phyloP scores from a whole-genome alignment of 2,329 filamentous ascomycete species.

The Sporothrix brasiliensis region DNA sequence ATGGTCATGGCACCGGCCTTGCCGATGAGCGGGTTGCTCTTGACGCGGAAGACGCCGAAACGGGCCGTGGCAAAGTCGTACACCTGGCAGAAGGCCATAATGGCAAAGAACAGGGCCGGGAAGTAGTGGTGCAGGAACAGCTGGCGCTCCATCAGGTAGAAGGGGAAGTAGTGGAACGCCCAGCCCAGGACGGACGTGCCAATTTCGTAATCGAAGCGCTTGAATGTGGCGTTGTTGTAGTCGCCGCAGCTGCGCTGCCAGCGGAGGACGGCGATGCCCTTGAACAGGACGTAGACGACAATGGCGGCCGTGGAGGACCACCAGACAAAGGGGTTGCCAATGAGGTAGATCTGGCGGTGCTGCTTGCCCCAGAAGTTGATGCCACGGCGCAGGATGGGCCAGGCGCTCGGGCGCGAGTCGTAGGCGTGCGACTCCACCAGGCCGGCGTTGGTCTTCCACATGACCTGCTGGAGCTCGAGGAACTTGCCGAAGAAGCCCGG shows the following conservation, averaged over 20 bases:
- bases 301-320: conserved; percentile 83
- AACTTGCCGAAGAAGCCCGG: conserved; percentile 98
- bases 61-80: conserved; percentile 84
- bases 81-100: conserved; percentile 84
- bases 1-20: conserved; percentile 73
- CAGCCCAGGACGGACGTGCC: conserved; percentile 88
- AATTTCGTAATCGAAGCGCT: conserved; percentile 97
- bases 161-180: conserved; percentile 98
- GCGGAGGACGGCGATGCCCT: conserved; percentile 80
- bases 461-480: conserved; percentile 94
- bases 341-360: conserved; percentile 91
- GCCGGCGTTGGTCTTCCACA: conserved; percentile 98
- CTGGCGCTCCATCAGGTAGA: conserved; percentile 97
- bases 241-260: conserved; percentile 95
- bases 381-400: conserved; percentile 87
- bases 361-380: conserved; percentile 99
- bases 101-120: conserved; percentile 91
- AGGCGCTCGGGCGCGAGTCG: conserved; percentile 92
- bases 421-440: conserved; percentile 95
- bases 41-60: conserved; percentile 67
- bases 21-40: conserved; percentile 72
- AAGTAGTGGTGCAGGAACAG: conserved; percentile 99
- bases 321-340: conserved; percentile 95
- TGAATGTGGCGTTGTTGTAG: conserved; percentile 80
- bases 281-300: conserved; percentile 76